Evolutionary conservation across 768 basidiomycete genomes (phyloP).

Genomic region (Daedaleopsis sinensis): DNA sequence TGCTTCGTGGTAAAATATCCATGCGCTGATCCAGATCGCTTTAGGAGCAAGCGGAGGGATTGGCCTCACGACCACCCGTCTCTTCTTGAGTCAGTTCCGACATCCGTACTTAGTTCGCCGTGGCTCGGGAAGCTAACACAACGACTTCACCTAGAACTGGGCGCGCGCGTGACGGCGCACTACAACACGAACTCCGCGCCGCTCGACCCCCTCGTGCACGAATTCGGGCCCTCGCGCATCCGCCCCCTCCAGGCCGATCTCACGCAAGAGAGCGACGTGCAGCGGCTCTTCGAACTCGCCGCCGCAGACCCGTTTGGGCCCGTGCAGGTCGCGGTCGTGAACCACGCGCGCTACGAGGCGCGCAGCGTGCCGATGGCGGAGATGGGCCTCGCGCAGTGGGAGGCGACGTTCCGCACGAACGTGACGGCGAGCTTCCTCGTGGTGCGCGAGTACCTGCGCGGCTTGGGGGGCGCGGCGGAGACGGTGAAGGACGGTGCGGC

Average conservation of each 20-base stretch:
- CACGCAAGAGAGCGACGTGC: slow-evolving; percentile 55
- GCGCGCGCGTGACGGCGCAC: slow-evolving; percentile 72
- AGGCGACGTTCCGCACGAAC: slow-evolving; percentile 60
- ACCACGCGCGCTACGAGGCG: slow-evolving; percentile 57
- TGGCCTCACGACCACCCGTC: slow-evolving; percentile 59
- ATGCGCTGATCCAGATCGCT: not conserved
- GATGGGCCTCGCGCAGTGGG: slow-evolving; percentile 69
- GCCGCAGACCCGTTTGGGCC: slow-evolving; percentile 43
- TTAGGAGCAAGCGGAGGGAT: slow-evolving; percentile 78
- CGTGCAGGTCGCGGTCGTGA: slow-evolving; percentile 61
- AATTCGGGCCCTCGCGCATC: slow-evolving; percentile 38
- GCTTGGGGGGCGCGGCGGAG: slow-evolving; percentile 40
- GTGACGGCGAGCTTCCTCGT: slow-evolving; percentile 71
- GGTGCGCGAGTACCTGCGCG: slow-evolving; percentile 58
- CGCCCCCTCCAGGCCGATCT: slow-evolving; percentile 56
- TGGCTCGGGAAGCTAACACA: not conserved
- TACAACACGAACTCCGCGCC: slow-evolving; percentile 57
- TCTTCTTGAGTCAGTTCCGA: slow-evolving; percentile 53
- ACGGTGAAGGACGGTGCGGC: slow-evolving; percentile 54
- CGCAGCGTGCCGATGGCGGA: slow-evolving; percentile 52
- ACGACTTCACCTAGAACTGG: slow-evolving; percentile 61
- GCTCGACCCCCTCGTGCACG: slow-evolving; percentile 43
- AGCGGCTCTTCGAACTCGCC: slow-evolving; percentile 45
- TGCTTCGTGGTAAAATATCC: not conserved
- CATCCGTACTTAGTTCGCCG: not conserved